Evolutionary conservation across 2,329 filamentous ascomycete genomes (phyloP).

Genomic region (Tolypocladium amazonense): DNA sequence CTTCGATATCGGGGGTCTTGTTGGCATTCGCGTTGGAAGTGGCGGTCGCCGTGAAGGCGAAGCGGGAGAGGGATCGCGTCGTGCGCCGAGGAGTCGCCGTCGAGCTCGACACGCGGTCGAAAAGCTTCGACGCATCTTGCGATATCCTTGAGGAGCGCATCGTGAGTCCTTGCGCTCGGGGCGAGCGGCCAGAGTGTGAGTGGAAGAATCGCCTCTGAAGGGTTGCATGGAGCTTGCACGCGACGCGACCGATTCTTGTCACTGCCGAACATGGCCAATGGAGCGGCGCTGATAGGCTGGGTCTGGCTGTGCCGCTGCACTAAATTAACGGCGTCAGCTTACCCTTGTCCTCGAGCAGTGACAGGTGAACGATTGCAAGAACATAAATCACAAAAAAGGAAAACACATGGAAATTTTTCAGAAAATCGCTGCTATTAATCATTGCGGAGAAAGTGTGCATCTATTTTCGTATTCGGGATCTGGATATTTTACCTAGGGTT

Average conservation of each 20-base stretch:
- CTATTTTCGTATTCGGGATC: no score
- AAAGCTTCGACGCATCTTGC: conserved; percentile 45
- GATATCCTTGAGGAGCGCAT: conserved; percentile 51
- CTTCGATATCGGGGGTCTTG: conserved; percentile 42
- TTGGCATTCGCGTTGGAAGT: conserved; percentile 8
- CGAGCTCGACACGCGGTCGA: conserved; percentile 24
- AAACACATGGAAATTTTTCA: neutral
- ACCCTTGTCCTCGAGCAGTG: neutral
- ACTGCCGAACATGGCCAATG: neutral
- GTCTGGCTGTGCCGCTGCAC: neutral
- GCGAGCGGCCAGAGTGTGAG: neutral
- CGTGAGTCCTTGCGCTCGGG: neutral
- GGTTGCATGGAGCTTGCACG: neutral
- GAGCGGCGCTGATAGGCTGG: conserved; percentile 1
- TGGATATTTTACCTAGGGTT: neutral
- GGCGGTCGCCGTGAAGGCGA: conserved; percentile 24
- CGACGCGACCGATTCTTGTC: neutral
- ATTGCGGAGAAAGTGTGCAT: no score
- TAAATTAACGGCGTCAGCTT: no score
- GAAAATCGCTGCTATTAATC: no score
- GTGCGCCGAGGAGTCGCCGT: conserved; percentile 29
- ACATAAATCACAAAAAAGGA: neutral
- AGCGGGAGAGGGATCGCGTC: conserved; percentile 39
- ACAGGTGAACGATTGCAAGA: no score
- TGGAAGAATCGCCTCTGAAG: neutral